Evolutionary conservation across 1,139 yeast genomes (phyloP).

Genomic region (Geotrichum siamense): DNA sequence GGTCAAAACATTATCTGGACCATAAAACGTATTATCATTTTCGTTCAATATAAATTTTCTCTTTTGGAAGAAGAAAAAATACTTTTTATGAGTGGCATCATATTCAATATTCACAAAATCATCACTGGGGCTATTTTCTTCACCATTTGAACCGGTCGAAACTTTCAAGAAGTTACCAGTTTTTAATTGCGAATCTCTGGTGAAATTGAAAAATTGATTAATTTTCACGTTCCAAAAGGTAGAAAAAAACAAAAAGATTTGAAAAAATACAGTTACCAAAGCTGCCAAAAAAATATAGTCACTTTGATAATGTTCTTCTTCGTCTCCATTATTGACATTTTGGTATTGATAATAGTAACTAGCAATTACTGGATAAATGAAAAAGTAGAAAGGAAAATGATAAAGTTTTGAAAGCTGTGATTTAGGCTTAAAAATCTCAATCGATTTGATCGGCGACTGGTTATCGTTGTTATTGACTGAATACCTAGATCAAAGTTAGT

Average conservation of each 20-base stretch:
- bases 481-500: no score
- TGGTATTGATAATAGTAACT: slow-evolving; percentile 3
- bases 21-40: slow-evolving; percentile 52
- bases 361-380: slow-evolving; percentile 4
- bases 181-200: slow-evolving; percentile 64
- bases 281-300: slow-evolving; percentile 60
- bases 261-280: slow-evolving; percentile 50
- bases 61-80: slow-evolving; percentile 71
- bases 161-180: slow-evolving; percentile 42
- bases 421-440: slow-evolving; percentile 2
- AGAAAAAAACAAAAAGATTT: slow-evolving; percentile 73
- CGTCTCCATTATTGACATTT: slow-evolving; percentile 5
- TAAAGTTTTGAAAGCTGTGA: not conserved
- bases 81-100: slow-evolving; percentile 44
- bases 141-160: slow-evolving; percentile 34
- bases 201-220: slow-evolving; percentile 50
- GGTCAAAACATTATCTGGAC: slow-evolving; percentile 57
- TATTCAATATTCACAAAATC: slow-evolving; percentile 36
- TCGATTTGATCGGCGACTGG: slow-evolving; percentile 5
- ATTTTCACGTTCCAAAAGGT: slow-evolving; percentile 91
- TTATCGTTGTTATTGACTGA: slow-evolving; percentile 2
- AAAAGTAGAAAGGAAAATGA: slow-evolving; percentile 1
- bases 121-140: slow-evolving; percentile 62
- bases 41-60: slow-evolving; percentile 73
- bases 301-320: slow-evolving; percentile 5